phyloP scores from a whole-genome alignment of 23 red algal genomes.

The Gracilaria vermiculophylla region DNA sequence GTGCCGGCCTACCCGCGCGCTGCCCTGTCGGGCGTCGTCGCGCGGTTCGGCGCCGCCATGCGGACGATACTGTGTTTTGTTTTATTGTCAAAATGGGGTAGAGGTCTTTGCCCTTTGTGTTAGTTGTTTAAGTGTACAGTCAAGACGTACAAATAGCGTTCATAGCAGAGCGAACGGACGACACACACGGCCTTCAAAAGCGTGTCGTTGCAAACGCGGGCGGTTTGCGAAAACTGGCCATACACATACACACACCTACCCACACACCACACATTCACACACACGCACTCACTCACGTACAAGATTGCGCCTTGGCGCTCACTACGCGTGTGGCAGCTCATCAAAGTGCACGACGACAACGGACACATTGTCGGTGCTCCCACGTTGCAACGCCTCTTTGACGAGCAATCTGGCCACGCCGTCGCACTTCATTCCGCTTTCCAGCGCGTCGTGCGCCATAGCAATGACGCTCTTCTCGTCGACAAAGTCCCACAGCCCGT shows the following conservation, averaged over 20 bases:
- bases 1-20: too few relatives aligned
- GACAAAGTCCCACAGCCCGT: constrained; percentile 98
- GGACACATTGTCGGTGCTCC: constrained; percentile 88
- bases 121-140: background rate
- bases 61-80: background rate
- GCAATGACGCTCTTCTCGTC: constrained; percentile 61
- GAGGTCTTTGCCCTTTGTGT: background rate
- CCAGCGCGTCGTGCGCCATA: constrained; percentile 45
- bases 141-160: constrained; percentile 16
- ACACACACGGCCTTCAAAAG: background rate
- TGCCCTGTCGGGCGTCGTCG: too few relatives aligned
- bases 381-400: constrained; percentile 54
- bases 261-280: background rate
- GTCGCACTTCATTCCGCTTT: constrained; percentile 26
- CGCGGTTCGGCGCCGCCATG: too few relatives aligned
- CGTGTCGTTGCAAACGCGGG: background rate
- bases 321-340: background rate
- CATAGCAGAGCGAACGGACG: background rate
- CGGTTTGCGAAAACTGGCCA: background rate
- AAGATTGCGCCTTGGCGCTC: background rate
- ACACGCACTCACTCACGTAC: background rate
- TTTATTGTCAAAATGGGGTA: background rate
- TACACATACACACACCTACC: background rate
- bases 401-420: constrained; percentile 66
- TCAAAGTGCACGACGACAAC: constrained; percentile 79